Evolutionary conservation across 495 filamentous ascomycete genomes (phyloP), one percentile per base, ranked within the genome.

Genomic region (Podospora didyma): DNA sequence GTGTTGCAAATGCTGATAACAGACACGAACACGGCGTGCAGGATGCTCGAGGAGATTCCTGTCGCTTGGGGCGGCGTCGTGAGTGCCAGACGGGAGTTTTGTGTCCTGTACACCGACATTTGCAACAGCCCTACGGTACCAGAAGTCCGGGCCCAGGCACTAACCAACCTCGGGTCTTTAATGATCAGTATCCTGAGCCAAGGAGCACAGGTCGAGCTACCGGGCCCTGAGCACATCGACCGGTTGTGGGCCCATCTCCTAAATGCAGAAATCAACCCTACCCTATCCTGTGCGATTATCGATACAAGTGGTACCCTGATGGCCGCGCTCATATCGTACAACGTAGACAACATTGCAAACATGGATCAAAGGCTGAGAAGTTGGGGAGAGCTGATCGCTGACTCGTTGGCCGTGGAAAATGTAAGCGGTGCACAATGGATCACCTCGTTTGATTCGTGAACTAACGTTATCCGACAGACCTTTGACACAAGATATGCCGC

Each of bases 401-500:
- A 73, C 39, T 69, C 69, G 16, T 67, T 75, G 11, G 62, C 66
- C 42, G 67, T 74, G n/a, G 69, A 76, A 37, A 74, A 76, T 55
- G 78, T 77, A 63, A 64, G 75, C 57, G 12, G 11, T 34, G 2
- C 41, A 21, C 56, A 42, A 37, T 12, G 37, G 17, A 34, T 14
- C 45, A 49, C 61, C 39, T 51, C 7, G 3, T 7, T 31, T 11
- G 2, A 9, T 28, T 19, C 10, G 12, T 23, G 10, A 17, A 1
- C 17, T 24, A 21, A 46, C 21, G 35, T 49, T 51, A 23, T 22
- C 24, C 2, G 42, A 17, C 46, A 90, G 86, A 80, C 84, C 57
- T 88, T 88, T 51, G 83, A 85, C 49, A 85, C 83, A 1, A 78
- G 88, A 5, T 73, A 78, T 58, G 82, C 86, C 7, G 85, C 84